Conservation (phyloP, 306 rosid genomes). For the Casuarina cunninghamiana region DNA sequence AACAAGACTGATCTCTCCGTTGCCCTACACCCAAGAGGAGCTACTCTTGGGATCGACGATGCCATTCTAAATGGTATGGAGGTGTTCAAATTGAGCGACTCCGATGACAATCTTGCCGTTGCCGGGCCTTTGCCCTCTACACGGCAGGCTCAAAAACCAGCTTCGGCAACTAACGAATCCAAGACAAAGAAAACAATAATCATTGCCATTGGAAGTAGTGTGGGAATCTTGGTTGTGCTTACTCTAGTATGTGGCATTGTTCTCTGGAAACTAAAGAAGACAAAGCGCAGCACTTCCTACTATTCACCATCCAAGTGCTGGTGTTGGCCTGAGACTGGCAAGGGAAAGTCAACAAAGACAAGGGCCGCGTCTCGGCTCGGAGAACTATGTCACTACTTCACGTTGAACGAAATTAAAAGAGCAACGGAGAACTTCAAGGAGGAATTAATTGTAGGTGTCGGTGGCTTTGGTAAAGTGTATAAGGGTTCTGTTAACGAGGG, state of each 20-base stretch:
- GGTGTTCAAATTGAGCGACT: constrained; percentile 27
- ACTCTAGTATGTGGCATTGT: neutral
- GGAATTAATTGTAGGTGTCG: neutral
- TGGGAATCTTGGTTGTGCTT: neutral
- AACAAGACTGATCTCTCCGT: neutral
- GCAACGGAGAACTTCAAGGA: constrained; percentile 30
- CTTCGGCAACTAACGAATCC: neutral
- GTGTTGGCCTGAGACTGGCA: too few species aligned
- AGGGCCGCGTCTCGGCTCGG: too few species aligned
- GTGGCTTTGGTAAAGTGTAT: neutral
- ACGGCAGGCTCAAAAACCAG: neutral
- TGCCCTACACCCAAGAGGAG: neutral
- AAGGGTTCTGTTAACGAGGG: neutral
- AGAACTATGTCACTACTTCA: constrained; percentile 23
- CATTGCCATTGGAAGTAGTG: neutral
- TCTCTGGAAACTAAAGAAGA: neutral
- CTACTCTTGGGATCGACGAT: neutral
- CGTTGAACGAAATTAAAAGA: constrained; percentile 16
- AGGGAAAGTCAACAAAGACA: neutral
- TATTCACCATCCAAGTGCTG: too few species aligned
- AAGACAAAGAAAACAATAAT: neutral
- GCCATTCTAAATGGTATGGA: constrained; percentile 31
- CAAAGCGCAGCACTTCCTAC: too few species aligned
- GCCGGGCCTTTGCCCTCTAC: constrained; percentile 1
- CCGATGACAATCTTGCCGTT: constrained; percentile 8